phyloP scores from a whole-genome alignment of 192 early-diverging fungal genomes.

The Kickxella alabastrina region DNA sequence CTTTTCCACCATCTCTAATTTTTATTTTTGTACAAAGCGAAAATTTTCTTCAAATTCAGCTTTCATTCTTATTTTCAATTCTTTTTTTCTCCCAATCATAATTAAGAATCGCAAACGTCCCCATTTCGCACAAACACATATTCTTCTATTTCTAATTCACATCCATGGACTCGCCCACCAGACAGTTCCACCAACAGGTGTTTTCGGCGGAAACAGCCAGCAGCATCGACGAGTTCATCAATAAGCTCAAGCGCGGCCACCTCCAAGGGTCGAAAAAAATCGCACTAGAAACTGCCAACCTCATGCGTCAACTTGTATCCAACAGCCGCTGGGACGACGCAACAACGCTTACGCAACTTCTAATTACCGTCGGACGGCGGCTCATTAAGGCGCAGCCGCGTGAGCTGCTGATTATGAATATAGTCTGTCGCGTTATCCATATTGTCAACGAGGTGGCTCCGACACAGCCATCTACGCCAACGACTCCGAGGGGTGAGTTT shows the following conservation, averaged over 20 bases:
- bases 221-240: conserved; percentile 52
- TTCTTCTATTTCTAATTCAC: neutral
- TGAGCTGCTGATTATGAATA: conserved; percentile 85
- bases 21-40: neutral
- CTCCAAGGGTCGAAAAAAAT: conserved; percentile 64
- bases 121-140: neutral
- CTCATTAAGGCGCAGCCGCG: conserved; percentile 74
- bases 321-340: conserved; percentile 68
- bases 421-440: conserved; percentile 75
- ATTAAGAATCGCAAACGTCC: neutral
- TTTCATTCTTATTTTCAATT: conserved; percentile 2
- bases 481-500: no score
- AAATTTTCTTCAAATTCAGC: no score
- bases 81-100: neutral
- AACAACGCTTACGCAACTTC: conserved; percentile 54
- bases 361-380: conserved; percentile 66
- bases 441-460: conserved; percentile 69
- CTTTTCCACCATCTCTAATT: no score
- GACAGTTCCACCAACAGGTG: neutral
- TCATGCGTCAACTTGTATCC: conserved; percentile 76
- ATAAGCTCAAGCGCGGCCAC: conserved; percentile 62
- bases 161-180: conserved; percentile 6
- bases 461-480: conserved; percentile 4
- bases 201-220: conserved; percentile 23
- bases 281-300: conserved; percentile 65